Conservation (phyloP, 1,139 yeast species). For the Saccharomyces hybrid region DNA sequence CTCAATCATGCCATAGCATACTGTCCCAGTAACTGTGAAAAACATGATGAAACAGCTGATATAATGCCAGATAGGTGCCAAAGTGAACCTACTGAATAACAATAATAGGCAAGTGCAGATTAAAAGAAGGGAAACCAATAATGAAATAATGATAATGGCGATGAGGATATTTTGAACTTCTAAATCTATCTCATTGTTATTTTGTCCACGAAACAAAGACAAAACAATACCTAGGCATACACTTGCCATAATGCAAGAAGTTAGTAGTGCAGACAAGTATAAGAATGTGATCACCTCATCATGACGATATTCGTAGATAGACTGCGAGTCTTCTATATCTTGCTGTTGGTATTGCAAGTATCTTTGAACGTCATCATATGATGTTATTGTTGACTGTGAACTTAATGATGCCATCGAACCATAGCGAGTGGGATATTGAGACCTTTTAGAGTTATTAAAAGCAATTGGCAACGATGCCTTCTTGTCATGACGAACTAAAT, state of each 20-base stretch:
- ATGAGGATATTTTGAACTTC: conserved; percentile 20
- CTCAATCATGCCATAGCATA: conserved; percentile 40
- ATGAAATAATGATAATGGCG: conserved; percentile 21
- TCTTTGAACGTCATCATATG: conserved; percentile 20
- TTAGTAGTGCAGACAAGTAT: conserved; percentile 37
- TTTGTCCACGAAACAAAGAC: conserved; percentile 29
- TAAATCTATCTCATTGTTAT: conserved; percentile 22
- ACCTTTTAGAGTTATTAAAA: neutral
- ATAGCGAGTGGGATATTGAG: neutral
- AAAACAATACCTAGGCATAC: conserved; percentile 42
- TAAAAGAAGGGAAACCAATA: conserved; percentile 34
- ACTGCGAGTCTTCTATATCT: conserved; percentile 18
- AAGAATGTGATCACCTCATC: conserved; percentile 43
- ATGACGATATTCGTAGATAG: conserved; percentile 32
- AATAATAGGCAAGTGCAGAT: conserved; percentile 36
- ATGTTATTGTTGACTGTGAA: conserved; percentile 9
- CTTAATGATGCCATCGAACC: conserved; percentile 3
- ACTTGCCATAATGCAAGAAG: conserved; percentile 41
- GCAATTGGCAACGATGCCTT: neutral
- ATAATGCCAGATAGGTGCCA: conserved; percentile 39
- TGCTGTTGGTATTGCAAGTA: conserved; percentile 14
- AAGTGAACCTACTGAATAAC: conserved; percentile 35
- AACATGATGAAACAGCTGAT: conserved; percentile 34
- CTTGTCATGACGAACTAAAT: conserved; percentile 8
- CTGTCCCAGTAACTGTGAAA: conserved; percentile 37